Evolutionary conservation across 2,329 filamentous ascomycete genomes (phyloP), one percentile per base, ranked within the genome.

Genomic region (Trichoderma sp.): DNA sequence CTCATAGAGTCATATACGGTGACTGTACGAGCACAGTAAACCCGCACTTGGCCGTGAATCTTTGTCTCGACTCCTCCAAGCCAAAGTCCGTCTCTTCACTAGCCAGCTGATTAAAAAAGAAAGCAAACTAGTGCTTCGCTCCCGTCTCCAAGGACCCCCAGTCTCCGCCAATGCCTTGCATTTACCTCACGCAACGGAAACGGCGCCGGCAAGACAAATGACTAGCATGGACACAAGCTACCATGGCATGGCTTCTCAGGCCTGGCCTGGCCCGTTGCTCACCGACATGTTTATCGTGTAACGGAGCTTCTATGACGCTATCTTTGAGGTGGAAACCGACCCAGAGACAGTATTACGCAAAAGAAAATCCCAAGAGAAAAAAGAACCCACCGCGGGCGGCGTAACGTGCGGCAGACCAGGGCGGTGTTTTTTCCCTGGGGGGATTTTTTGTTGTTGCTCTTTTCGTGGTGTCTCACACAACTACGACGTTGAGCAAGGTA

Each of bases 111-210:
- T 32, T 20, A 34, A 66, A 63, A 55, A 61, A 66, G 39, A 65
- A 30, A 30, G 30, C 15, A 69, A 57, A 23, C 65, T 66, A 68
- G 63, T 73, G 72, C 73, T 68, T 71, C 71, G 65, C 57, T 73
- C 69, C 73, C 73, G 73, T 61, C 71, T 39, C 55, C 68, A 66
- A 73, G 59, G 59, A 61, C 70, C 64, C 70, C 72, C 66, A n/a
- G 63, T 71, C 64, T 64, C 71, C 71, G 72, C 71, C 71, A 67
- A 74, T 73, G 72, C 70, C 64, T 72, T 74, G 73, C 73, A 74
- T 74, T 32, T 53, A 26, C 47, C 43, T 57, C 71, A 70, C n/a
- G 62, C 61, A 69, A 70, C 68, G 71, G 71, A 71, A 62, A 62
- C 55, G 55, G 63, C 47, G 50, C 68, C 68, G 71, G 71, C 68